phyloP scores from a whole-genome alignment of 305 asterid genomes.

The Fraxinus paxiana region DNA sequence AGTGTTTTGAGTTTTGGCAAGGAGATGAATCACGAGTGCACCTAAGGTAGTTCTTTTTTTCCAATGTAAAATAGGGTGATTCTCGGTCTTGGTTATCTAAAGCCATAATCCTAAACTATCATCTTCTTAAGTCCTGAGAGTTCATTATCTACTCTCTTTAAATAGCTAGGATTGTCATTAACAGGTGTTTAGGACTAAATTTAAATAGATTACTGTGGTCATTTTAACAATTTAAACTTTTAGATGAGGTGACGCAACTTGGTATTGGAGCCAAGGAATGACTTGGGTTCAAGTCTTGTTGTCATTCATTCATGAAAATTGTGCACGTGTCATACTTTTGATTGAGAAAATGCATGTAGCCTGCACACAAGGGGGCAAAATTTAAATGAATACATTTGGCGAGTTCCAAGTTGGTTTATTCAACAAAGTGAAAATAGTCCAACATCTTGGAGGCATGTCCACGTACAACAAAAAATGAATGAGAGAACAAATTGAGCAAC shows the following conservation, averaged over 20 bases:
- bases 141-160: not conserved
- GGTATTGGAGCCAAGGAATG: not conserved
- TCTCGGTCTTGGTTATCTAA: not conserved
- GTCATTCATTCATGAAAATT: not conserved
- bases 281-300: not conserved
- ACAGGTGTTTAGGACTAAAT: not conserved
- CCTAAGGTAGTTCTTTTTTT: slow-evolving; percentile 28
- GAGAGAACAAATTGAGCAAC: not conserved
- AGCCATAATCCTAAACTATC: not conserved
- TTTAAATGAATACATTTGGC: not conserved
- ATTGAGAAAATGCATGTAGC: not conserved
- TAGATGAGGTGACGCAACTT: not conserved
- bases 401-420: not conserved
- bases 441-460: not conserved
- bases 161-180: not conserved
- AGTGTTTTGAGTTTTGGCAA: slow-evolving; percentile 48
- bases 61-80: not conserved
- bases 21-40: slow-evolving; percentile 44
- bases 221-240: not conserved
- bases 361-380: not conserved
- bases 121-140: not conserved
- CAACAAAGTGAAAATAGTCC: not conserved
- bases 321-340: not conserved
- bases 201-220: not conserved
- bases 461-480: not conserved